Conservation (phyloP, 495 filamentous ascomycete species). For the Aspergillus kassunensis region DNA sequence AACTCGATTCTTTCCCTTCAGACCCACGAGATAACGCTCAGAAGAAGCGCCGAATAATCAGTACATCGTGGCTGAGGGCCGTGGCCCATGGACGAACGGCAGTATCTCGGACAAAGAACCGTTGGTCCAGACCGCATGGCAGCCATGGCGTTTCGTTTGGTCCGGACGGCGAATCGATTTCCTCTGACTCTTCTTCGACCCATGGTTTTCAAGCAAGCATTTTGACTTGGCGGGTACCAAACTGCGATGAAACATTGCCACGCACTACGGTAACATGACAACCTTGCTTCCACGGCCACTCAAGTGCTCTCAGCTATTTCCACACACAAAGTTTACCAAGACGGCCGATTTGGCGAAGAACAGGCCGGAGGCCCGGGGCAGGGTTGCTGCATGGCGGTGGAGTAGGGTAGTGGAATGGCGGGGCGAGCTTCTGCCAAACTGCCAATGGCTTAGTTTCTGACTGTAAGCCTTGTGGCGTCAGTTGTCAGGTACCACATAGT, state of each 20-base stretch:
- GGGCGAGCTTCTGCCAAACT: neutral
- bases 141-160: neutral
- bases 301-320: constrained; percentile 3
- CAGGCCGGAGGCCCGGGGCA: neutral
- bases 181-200: too few relatives aligned
- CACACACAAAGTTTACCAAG: neutral
- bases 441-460: neutral
- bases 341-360: constrained; percentile 2
- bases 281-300: constrained; percentile 3
- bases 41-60: too few relatives aligned
- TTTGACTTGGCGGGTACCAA: constrained; percentile 15
- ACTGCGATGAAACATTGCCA: constrained; percentile 1
- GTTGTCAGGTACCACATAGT: constrained; percentile 7
- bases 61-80: too few relatives aligned
- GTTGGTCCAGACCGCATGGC: neutral
- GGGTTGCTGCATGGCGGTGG: neutral
- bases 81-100: too few relatives aligned
- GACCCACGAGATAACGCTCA: too few relatives aligned
- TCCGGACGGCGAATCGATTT: neutral
- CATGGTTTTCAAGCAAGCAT: too few relatives aligned
- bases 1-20: neutral
- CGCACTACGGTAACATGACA: neutral
- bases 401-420: neutral
- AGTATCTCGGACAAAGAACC: neutral
- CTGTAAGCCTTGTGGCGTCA: constrained; percentile 3